These are phyloP conservation scores for Lyophyllum semitale DNA, from an alignment of 768 basidiomycete species.

Conservation along the genomic window DNA sequence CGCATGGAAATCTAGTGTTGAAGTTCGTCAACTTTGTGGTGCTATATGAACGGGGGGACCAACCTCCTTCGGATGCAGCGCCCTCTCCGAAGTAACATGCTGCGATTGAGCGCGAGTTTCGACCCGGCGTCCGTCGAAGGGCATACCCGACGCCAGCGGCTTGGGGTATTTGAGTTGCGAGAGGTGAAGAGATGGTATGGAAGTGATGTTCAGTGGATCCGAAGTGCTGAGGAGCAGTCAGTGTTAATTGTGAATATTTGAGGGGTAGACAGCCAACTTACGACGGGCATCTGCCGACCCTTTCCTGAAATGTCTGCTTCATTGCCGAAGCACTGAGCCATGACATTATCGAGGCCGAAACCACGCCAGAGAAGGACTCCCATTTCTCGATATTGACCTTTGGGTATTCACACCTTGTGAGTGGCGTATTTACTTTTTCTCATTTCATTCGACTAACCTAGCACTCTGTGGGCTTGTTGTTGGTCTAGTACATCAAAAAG, in stretches of 20 bases:
- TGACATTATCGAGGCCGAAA: conserved; percentile 74
- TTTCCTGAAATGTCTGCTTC: conserved; percentile 78
- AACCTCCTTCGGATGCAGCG: conserved; percentile 86
- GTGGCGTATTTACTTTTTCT: background rate
- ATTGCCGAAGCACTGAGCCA: conserved; percentile 93
- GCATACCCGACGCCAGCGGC: conserved; percentile 94
- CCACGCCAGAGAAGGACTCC: conserved; percentile 90
- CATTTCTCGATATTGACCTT: conserved; percentile 92
- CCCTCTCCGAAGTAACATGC: conserved; percentile 94
- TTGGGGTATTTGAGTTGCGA: conserved; percentile 94
- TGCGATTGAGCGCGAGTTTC: conserved; percentile 73
- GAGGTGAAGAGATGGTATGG: conserved; percentile 90
- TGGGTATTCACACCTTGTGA: conserved; percentile 3
- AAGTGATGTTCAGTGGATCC: conserved; percentile 85
- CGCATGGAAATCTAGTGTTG: conserved; percentile 80
- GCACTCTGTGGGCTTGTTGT: conserved; percentile 50
- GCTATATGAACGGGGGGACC: conserved; percentile 12
- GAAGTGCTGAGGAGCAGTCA: conserved; percentile 61
- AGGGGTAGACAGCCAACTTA: conserved; percentile 33
- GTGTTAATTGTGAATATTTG: conserved; percentile 2
- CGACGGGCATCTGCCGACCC: conserved; percentile 93
- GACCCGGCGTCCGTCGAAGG: conserved; percentile 72
- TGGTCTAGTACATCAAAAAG: background rate
- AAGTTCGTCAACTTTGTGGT: conserved; percentile 12
- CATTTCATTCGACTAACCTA: conserved; percentile 49